These are phyloP conservation scores for Thymus quinquecostatus DNA, from an alignment of 257 asterid genomes.

Conservation along the genomic window DNA sequence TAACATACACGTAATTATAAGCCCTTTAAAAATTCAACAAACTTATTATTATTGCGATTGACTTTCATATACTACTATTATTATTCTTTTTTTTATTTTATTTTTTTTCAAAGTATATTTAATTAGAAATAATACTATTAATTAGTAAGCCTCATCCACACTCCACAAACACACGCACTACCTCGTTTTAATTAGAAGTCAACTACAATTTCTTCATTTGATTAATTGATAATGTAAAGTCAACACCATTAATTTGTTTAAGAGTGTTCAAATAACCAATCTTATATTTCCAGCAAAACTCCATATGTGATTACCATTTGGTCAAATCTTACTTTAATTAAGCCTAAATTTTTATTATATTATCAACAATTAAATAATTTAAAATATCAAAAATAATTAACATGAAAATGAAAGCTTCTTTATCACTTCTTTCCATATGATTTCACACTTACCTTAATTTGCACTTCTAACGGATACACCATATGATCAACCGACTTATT, in stretches of 20 bases:
- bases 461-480: conserved; percentile 3
- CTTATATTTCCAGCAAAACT: background rate
- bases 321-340: background rate
- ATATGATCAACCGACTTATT: background rate
- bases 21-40: too few relatives aligned
- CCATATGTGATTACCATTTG: background rate
- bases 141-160: background rate
- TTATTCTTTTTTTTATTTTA: too few relatives aligned
- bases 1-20: too few relatives aligned
- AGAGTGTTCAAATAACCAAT: background rate
- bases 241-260: background rate
- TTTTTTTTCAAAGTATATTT: too few relatives aligned
- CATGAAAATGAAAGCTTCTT: background rate
- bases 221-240: background rate
- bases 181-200: background rate
- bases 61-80: too few relatives aligned
- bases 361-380: too few relatives aligned
- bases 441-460: background rate
- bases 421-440: conserved; percentile 11
- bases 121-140: too few relatives aligned
- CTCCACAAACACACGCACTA: conserved; percentile 1
- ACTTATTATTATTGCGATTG: too few relatives aligned
- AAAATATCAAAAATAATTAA: background rate
- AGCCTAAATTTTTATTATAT: background rate
- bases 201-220: background rate